Evolutionary conservation across 805 yeast species (phyloP), one percentile per base, ranked within the genome.

Genomic region (Lipomyces orientalis): DNA sequence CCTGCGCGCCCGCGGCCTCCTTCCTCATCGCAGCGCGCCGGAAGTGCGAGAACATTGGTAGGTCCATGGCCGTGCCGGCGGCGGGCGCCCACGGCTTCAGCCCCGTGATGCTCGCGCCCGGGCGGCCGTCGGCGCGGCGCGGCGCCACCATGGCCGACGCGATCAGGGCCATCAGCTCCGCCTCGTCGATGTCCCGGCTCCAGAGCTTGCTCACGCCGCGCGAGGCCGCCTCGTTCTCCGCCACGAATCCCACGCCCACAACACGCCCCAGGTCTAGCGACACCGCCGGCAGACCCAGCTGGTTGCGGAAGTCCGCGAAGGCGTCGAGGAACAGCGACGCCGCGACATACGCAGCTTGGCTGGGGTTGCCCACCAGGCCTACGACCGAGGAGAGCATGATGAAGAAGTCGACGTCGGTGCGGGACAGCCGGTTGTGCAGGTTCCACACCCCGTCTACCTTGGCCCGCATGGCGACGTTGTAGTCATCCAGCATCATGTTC

Each of bases 91-190:
- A 37, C 14, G 43, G 43, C 43, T 37, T 37, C 10, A 37, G 43
- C 43, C 43, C 43, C 9, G 43, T 37, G 43, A 37, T 37, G 43
- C 43, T 37, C 43, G 43, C 6, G 43, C 43, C 43, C 43, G 43
- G 43, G 43, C 43, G 43, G 43, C 43, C 43, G 14, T 37, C 43
- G 43, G 43, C 9, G 43, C 43, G 43, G 43, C 43, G 43, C 43
- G 10, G 43, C 43, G 10, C 43, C 43, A 37, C 10, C 43, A 37
- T 37, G 43, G 43, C 43, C 9, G 43, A 37, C 43, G 43, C 43
- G 43, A 37, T 37, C 43, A 37, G 43, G 43, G 43, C 43, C 43
- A 37, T 37, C 43, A 37, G 43, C 43, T 37, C 43, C 43, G 43
- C 43, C 43, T 37, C 43, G 43, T 37, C 43, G 43, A 37, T 37